Evolutionary conservation across 331 rosid species (phyloP).

Genomic region (Rhamnella rubrinervis): DNA sequence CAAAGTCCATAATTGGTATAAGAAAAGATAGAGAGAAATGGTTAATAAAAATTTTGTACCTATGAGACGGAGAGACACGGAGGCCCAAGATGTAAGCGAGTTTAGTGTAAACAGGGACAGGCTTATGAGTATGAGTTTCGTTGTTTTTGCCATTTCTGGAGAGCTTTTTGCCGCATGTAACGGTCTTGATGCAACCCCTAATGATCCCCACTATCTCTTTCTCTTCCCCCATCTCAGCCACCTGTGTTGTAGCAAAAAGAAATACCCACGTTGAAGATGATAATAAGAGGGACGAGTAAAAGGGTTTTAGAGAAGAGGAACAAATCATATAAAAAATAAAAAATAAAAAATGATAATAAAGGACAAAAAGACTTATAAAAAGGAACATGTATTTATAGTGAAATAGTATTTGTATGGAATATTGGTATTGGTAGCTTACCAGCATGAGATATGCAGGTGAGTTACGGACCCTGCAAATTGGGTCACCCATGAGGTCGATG

Average conservation of each 20-base stretch:
- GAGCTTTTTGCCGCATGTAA: conserved; percentile 69
- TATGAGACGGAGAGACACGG: conserved; percentile 81
- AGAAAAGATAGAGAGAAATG: not conserved
- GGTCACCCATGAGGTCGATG: conserved; percentile 94
- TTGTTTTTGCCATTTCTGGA: conserved; percentile 44
- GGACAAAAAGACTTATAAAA: not conserved
- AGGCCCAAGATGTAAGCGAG: conserved; percentile 88
- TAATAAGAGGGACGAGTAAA: too few relatives aligned
- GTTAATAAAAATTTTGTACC: conserved; percentile 31
- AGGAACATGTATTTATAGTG: not conserved
- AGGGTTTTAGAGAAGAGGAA: too few relatives aligned
- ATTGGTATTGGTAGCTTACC: conserved; percentile 36
- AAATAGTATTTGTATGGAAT: not conserved
- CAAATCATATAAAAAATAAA: not conserved
- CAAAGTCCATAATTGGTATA: not conserved
- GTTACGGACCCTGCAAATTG: conserved; percentile 95
- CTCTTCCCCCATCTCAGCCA: conserved; percentile 68
- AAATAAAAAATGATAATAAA: too few relatives aligned
- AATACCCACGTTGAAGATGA: not conserved
- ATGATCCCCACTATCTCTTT: conserved; percentile 79
- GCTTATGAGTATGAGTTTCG: conserved; percentile 16
- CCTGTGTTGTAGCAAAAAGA: conserved; percentile 35
- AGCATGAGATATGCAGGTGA: conserved; percentile 93
- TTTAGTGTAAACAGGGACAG: conserved; percentile 66
- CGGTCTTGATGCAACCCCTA: conserved; percentile 93